Evolutionary conservation across 2,329 filamentous ascomycete species (phyloP).

Genomic region (Epichloe gansuensis): DNA sequence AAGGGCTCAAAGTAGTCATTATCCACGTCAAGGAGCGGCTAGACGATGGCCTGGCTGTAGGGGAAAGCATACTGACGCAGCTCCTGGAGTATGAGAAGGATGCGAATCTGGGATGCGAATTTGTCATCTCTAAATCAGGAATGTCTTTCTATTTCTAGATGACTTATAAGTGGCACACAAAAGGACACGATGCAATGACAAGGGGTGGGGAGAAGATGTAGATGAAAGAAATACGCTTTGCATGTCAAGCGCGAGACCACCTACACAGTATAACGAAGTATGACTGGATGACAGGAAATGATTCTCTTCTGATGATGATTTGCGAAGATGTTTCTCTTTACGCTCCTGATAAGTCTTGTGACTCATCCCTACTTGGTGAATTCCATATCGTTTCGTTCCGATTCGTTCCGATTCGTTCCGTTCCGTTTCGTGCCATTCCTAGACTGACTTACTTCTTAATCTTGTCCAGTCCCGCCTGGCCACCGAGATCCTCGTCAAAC

Average conservation of each 20-base stretch:
- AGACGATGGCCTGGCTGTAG: conserved; percentile 53
- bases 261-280: conserved; percentile 1
- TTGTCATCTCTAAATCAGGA: conserved; percentile 57
- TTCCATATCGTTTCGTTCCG: too few relatives aligned
- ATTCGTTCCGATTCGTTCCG: too few relatives aligned
- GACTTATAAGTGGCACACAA: not conserved
- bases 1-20: conserved; percentile 68
- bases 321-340: too few relatives aligned
- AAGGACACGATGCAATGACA: not conserved
- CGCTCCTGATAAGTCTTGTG: too few relatives aligned
- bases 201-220: too few relatives aligned
- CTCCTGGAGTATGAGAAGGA: conserved; percentile 54
- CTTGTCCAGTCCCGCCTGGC: conserved; percentile 43
- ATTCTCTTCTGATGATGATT: not conserved
- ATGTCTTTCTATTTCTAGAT: conserved; percentile 42
- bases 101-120: conserved; percentile 63
- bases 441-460: not conserved
- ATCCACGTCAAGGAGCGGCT: conserved; percentile 91
- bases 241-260: not conserved
- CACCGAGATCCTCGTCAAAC: conserved; percentile 39
- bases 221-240: not conserved
- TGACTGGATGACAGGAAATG: not conserved
- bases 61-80: conserved; percentile 57
- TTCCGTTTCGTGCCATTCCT: not conserved
- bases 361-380: too few relatives aligned